Evolutionary conservation across 2,329 filamentous ascomycete species (phyloP), one percentile per base, ranked within the genome.

Genomic region (Escovopsis weberi): DNA sequence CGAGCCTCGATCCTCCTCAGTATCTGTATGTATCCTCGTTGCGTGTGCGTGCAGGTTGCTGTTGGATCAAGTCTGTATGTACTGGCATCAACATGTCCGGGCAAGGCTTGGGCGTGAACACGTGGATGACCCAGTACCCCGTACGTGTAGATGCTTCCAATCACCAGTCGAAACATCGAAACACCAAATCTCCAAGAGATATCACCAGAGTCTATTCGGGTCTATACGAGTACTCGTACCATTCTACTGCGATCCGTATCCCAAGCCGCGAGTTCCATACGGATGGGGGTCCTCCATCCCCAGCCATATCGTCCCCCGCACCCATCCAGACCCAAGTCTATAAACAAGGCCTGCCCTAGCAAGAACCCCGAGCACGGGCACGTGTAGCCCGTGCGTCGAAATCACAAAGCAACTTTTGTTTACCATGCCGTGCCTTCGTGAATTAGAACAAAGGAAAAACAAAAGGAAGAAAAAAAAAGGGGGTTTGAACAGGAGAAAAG

Each of bases 391-490:
- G 8, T 32, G 4, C 28, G 11, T 32, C 28, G 11, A 11, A 32
- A 57, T 59, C 53, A 51, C 56, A 57, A 54, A 55, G 50, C 50
- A 52, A 57, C 56, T 55, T 59, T 56, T 58, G 54, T 56, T 51
- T 49, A 45, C 50, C 48, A 40, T 47, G 43, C 56, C 57, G 54
- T 56, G 55, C 58, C 37, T 43, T 42, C 39, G 42, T 40, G 26
- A 42, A 60, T 55, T 45, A 53, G 48, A 47, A 60, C 54, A 61
- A 61, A 59, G 53, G 49, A 54, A 61, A 53, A 55, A 50, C 55
- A 56, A 32, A 32, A 32, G 28, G 28, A 30, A 30, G 28, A 30
- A 11, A 32, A 15, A n/a, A 23, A 19, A 26, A 6, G 26, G 23
- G 23, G 23, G 23, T 1, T 23, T 23, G 23, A 23, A 23, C 23